Base-by-base conservation (phyloP, 805 yeast genomes). In the Schwanniomyces yamadae region DNA sequence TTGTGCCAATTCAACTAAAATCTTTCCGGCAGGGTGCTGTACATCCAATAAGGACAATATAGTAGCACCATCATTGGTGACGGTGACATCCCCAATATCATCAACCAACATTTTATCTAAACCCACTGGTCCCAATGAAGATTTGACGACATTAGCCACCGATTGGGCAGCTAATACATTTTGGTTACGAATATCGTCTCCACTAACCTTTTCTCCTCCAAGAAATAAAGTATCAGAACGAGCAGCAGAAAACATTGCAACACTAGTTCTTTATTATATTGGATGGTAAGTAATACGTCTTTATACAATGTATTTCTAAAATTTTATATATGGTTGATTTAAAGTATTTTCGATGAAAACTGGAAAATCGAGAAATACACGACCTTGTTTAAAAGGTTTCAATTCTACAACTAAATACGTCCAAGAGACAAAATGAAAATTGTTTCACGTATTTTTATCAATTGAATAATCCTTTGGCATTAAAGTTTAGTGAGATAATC, bases 61-160 rank as follows among this genome's bases (percentile, higher is more conserved):
- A 4, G 99, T 93, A 41, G 99, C 99, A 48, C 99, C 99, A 63
- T 93, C 99, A 64, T 93, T 93, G 30, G 99, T 93, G 33, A 93
- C 97, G 5, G 96, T 90, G 30, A 93, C 97, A 65, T 95, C 99
- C 45, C 99, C 99, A 64, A 93, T 95, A 55, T 93, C 99, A 63
- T 93, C 99, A 25, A 93, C 99, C 31, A 93, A 75, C 96, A 93
- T 93, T 69, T 93, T 93, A 68, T 93, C 99, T 35, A 93, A 73
- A 18, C 99, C 99, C 23, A 93, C 98, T 6, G 99, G 99, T 4
- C 99, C 99, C 39, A 93, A 70, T 1, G 98, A 90, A 10, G 96
- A 82, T 61, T 90, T 90, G 44, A 85, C 90, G 29, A 71, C 89
- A 54, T 84, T 84, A 48, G 93, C 87, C 31, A 84, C 86, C 2